These are phyloP conservation scores for Lactifluus piperatus DNA, from an alignment of 768 basidiomycete genomes.

Conservation along the genomic window DNA sequence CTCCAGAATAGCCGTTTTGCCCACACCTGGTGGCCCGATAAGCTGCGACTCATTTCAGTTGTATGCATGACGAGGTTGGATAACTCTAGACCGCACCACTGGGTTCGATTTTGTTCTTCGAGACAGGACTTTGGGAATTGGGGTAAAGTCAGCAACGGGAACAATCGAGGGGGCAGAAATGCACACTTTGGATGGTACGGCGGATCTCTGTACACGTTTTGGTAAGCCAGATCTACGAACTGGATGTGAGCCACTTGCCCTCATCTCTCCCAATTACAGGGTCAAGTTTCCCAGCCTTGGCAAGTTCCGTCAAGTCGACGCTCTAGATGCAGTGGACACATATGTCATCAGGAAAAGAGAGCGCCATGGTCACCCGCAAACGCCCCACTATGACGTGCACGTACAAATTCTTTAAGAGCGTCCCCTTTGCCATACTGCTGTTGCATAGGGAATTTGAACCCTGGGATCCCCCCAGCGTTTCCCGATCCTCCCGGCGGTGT, in stretches of 20 bases:
- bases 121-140: slow-evolving; percentile 57
- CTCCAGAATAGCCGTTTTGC: slow-evolving; percentile 89
- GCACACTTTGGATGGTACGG: slow-evolving; percentile 81
- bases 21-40: slow-evolving; percentile 83
- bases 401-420: slow-evolving; percentile 71
- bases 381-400: slow-evolving; percentile 23
- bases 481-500: slow-evolving; percentile 36
- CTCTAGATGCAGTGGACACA: slow-evolving; percentile 38
- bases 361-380: neutral
- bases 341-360: too few species aligned
- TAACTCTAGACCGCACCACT: slow-evolving; percentile 42
- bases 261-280: slow-evolving; percentile 87
- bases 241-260: slow-evolving; percentile 32
- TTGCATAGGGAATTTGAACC: slow-evolving; percentile 38
- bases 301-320: slow-evolving; percentile 76
- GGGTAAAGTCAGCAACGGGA: neutral
- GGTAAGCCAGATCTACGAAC: neutral
- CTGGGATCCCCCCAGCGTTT: slow-evolving; percentile 46
- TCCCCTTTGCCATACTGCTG: slow-evolving; percentile 72
- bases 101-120: slow-evolving; percentile 89
- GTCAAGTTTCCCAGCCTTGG: slow-evolving; percentile 78
- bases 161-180: neutral
- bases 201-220: slow-evolving; percentile 53
- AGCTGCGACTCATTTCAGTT: slow-evolving; percentile 33
- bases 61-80: neutral